These are phyloP conservation scores for Xylaria polymorpha DNA, from an alignment of 2,329 filamentous ascomycete species.

Conservation along the genomic window DNA sequence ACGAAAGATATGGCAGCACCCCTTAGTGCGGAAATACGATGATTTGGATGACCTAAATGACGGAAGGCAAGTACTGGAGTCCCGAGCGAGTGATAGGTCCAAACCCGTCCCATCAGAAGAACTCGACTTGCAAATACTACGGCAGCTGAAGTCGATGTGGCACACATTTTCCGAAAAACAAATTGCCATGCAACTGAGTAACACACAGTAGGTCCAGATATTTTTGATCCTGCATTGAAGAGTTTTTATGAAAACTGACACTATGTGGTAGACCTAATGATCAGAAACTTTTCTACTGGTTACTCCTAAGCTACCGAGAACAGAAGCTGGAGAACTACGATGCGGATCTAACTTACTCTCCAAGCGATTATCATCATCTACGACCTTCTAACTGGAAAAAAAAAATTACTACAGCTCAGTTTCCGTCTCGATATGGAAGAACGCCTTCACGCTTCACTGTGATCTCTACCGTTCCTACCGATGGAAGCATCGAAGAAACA, in stretches of 20 bases:
- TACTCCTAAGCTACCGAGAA: constrained; percentile 84
- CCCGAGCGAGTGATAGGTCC: constrained; percentile 64
- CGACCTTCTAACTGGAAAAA: constrained; percentile 68
- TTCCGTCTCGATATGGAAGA: constrained; percentile 61
- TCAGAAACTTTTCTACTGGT: constrained; percentile 92
- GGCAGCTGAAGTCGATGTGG: constrained; percentile 91
- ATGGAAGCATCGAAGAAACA: constrained; percentile 57
- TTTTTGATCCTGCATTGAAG: neutral
- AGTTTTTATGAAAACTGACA: constrained; percentile 42
- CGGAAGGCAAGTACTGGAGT: constrained; percentile 64
- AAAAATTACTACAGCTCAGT: constrained; percentile 71
- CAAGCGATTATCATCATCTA: constrained; percentile 90
- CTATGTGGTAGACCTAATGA: constrained; percentile 75
- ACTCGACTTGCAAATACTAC: constrained; percentile 83
- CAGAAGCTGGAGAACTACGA: constrained; percentile 90
- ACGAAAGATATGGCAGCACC: constrained; percentile 85
- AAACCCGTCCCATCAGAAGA: constrained; percentile 70
- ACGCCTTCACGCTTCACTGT: constrained; percentile 73
- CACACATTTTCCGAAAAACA: constrained; percentile 82
- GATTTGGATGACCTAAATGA: constrained; percentile 75
- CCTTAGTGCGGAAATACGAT: constrained; percentile 86
- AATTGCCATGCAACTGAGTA: constrained; percentile 75
- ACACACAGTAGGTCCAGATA: constrained; percentile 65
- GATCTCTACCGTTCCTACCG: constrained; percentile 67
- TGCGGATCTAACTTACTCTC: constrained; percentile 81